phyloP scores from a whole-genome alignment of 805 yeast species.

The Ascoidea tarda region DNA sequence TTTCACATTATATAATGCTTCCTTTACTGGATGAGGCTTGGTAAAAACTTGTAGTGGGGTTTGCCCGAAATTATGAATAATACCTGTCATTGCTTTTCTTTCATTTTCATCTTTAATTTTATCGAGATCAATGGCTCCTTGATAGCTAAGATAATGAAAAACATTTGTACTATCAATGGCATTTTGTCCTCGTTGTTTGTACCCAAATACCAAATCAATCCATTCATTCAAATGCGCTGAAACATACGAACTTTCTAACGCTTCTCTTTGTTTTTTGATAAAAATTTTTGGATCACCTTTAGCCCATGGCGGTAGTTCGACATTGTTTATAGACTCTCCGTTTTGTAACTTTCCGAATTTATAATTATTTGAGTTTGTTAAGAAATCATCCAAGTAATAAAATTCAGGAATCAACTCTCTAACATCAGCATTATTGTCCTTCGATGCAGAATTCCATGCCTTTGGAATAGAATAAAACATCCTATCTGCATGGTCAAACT shows the following conservation, averaged over 20 bases:
- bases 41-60: slow-evolving; percentile 66
- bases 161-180: slow-evolving; percentile 62
- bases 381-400: slow-evolving; percentile 68
- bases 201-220: slow-evolving; percentile 81
- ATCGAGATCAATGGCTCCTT: slow-evolving; percentile 72
- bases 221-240: slow-evolving; percentile 64
- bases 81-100: slow-evolving; percentile 63
- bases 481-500: slow-evolving; percentile 80
- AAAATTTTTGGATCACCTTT: slow-evolving; percentile 62
- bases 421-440: slow-evolving; percentile 76
- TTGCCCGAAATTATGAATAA: slow-evolving; percentile 86
- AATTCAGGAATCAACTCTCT: slow-evolving; percentile 82
- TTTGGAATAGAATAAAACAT: slow-evolving; percentile 60
- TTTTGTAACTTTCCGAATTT: slow-evolving; percentile 61
- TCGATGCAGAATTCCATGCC: slow-evolving; percentile 71
- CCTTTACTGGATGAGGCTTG: slow-evolving; percentile 48
- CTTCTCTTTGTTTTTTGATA: slow-evolving; percentile 64
- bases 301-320: slow-evolving; percentile 74
- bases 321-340: slow-evolving; percentile 42
- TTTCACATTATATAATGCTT: slow-evolving; percentile 22
- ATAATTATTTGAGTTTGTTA: slow-evolving; percentile 48
- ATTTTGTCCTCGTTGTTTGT: slow-evolving; percentile 56
- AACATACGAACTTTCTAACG: slow-evolving; percentile 72
- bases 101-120: slow-evolving; percentile 61
- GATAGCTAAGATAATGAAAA: slow-evolving; percentile 73